Evolutionary conservation across 305 asterid species (phyloP).

Genomic region (Fraxinus nigra): DNA sequence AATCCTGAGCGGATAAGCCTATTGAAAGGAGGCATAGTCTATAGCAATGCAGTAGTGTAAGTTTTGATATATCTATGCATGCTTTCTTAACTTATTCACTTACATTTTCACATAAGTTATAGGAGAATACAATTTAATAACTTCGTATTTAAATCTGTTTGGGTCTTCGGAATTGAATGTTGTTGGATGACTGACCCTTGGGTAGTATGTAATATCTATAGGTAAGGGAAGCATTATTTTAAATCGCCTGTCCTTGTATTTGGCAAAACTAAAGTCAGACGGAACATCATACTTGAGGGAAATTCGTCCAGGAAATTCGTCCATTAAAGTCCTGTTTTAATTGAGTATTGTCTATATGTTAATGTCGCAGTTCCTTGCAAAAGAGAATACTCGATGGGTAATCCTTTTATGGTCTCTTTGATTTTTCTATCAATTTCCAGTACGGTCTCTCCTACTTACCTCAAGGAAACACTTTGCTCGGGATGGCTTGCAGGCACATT

Average conservation of each 20-base stretch:
- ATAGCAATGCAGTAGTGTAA: conserved; percentile 87
- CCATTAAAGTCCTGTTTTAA: neutral
- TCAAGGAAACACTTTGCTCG: conserved; percentile 79
- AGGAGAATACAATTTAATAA: neutral
- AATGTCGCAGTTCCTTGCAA: neutral
- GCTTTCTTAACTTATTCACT: conserved; percentile 6
- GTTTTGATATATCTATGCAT: conserved; percentile 29
- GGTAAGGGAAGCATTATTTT: neutral
- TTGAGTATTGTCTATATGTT: neutral
- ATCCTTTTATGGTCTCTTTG: conserved; percentile 23
- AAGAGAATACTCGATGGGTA: neutral
- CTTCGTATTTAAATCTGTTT: neutral
- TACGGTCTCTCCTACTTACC: conserved; percentile 87
- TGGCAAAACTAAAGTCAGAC: conserved; percentile 2
- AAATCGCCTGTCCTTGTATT: conserved; percentile 1
- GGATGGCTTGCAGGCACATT: conserved; percentile 88
- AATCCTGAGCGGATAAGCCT: conserved; percentile 92
- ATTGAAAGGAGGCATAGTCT: conserved; percentile 85
- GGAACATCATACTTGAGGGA: conserved; percentile 8
- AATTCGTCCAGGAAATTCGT: neutral
- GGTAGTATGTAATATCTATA: neutral
- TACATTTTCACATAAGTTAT: neutral
- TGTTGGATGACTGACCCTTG: neutral
- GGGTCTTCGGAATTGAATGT: neutral
- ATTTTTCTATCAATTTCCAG: conserved; percentile 49